Base-by-base conservation (phyloP, 2,329 filamentous ascomycete species). In the Colletotrichum noveboracense region DNA sequence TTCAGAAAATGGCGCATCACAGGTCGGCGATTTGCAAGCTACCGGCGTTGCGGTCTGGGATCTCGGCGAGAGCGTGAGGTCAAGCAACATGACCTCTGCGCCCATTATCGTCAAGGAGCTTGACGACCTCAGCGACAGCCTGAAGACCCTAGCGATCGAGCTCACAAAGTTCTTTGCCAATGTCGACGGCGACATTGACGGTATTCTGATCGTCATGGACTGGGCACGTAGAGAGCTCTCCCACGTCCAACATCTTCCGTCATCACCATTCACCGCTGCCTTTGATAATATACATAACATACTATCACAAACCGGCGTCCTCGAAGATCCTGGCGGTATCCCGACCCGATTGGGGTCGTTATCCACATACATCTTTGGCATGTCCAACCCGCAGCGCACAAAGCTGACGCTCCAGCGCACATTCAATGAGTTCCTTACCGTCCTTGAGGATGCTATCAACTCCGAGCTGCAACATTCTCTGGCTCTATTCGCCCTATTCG, bases 21-120 rank as follows among this genome's bases (percentile, higher is more conserved):
- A 98, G 81, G 95, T 98, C 55, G 93, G 94, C 74, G 95, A 97
- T 78, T 87, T 98, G 65, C 96, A 98, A 84, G 95, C 97, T 70
- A 98, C 96, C 0, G 95, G 96, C 58, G 93, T 98, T 36, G 96
- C 96, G 1, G 96, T 98, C 30, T 98, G 96, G 95, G 96, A 98
- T 83, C 89, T 98, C 7, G 94, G 95, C 74, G 96, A 98, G 88
- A 97, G 94, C 78, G 94, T 98, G 71, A 92, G 96, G 66, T 92
- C 91, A 7, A 96, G 95, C 75, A 98, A 98, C 83, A 96, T 98
- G 94, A 96, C 95, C 16, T 96, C 95, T 60, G 96, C 94, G 9
- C 93, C 93, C 2, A 93, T 95, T 79, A 98, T 98, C 78, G 95
- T 97, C 56, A 90, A 92, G 79, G 94, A 96, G 80, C 89, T 98